Evolutionary conservation across 1,284 basidiomycete genomes (phyloP), one percentile per base, ranked within the genome.

Genomic region (Cryptococcus amylolentus): DNA sequence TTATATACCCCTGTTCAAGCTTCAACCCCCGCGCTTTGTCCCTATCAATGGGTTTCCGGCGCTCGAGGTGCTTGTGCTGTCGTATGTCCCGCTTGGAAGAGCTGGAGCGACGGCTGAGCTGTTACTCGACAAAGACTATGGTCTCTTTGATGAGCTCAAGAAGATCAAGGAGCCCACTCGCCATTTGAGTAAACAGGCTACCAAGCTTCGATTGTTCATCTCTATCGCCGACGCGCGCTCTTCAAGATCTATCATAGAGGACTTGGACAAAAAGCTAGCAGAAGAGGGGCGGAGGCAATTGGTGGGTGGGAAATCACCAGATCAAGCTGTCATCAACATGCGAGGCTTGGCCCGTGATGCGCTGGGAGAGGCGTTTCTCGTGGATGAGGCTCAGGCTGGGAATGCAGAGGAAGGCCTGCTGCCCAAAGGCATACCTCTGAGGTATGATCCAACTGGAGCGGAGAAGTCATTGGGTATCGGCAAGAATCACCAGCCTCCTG

Each of bases 371-470:
- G 49, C 56, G 7, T 55, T 47, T 41, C 13, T 58, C 5, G 49
- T 61, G 7, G 60, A 61, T 46, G 56, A 61, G 37, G 56, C 56
- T 47, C 9, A 6, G 13, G 46, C 56, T 10, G 50, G 44, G 5
- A 37, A n/a, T 3, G 43, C 31, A 6, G 31, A 37, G 2, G 56
- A 57, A 38, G 54, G 55, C 13, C 45, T 37, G 38, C 20, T 47
- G n/a, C 52, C 58, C 14, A 49, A 38, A 38, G 58, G 58, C 7
- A 52, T 60, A 7, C 48, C 9, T 12, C 41, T 60, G 13, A 41
- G 47, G 13, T 60, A 56, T 37, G 45, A 49, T 12, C 38, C 51
- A 5, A 35, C 14, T 14, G 12, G 50, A n/a, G 35, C 38, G 27
- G 31, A 39, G 37, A 14, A 26, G 45, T 9, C 40, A 42, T 37